These are phyloP conservation scores for Monosporozyma aerobia DNA, from an alignment of 805 yeast species.

Conservation along the genomic window DNA sequence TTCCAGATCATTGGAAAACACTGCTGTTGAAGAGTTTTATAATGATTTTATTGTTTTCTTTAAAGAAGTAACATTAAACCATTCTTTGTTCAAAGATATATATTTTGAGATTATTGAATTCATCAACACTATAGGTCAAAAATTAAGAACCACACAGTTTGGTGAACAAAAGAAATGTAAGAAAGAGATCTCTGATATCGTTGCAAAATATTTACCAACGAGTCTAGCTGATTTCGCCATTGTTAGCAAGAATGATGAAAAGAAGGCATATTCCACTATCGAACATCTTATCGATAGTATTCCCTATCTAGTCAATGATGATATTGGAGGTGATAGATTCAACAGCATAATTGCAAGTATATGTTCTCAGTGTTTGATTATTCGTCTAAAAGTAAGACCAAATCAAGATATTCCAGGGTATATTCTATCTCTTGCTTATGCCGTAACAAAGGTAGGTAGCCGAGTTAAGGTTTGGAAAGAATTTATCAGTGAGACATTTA, in stretches of 20 bases:
- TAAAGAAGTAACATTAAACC: constrained; percentile 45
- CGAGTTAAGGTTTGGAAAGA: constrained; percentile 53
- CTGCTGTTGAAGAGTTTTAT: constrained; percentile 77
- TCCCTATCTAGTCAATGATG: constrained; percentile 19
- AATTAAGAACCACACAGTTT: constrained; percentile 48
- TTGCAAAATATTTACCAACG: constrained; percentile 30
- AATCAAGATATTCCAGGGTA: constrained; percentile 34
- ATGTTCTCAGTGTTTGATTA: constrained; percentile 43
- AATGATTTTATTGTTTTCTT: constrained; percentile 46
- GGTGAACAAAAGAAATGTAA: constrained; percentile 52
- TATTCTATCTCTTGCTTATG: constrained; percentile 38
- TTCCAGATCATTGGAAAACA: constrained; percentile 57
- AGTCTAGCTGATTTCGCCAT: constrained; percentile 20
- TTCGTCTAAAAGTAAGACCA: constrained; percentile 41
- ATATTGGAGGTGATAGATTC: constrained; percentile 43
- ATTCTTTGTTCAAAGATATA: constrained; percentile 38
- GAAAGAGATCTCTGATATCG: constrained; percentile 45
- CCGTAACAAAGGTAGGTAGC: constrained; percentile 21
- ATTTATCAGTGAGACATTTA: constrained; percentile 52
- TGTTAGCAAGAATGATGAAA: constrained; percentile 11
- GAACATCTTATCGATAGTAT: constrained; percentile 12
- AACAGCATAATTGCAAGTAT: constrained; percentile 41
- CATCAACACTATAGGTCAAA: constrained; percentile 42
- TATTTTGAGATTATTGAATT: constrained; percentile 48
- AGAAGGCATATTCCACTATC: constrained; percentile 9